Percentiles rank a stretch among this genome's conserved stretches.
Conservation (phyloP, 2,329 filamentous ascomycete species). For the Phaeomoniella chlamydospora region DNA sequence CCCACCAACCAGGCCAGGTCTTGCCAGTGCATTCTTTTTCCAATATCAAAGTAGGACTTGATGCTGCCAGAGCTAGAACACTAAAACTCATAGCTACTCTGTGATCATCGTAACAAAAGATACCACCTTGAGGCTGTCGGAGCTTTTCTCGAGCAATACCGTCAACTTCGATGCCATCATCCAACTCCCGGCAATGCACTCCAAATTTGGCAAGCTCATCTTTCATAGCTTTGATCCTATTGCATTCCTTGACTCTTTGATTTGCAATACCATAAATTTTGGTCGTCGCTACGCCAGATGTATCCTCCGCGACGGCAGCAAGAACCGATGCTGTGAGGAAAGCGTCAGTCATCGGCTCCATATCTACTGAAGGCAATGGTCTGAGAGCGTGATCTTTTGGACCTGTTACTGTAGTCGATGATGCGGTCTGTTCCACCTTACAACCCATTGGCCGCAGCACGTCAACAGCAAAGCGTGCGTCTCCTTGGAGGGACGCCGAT, state of each 20-base stretch:
- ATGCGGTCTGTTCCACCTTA: conserved; percentile 66
- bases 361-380: conserved; percentile 72
- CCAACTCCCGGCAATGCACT: conserved; percentile 70
- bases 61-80: conserved; percentile 61
- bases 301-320: conserved; percentile 71
- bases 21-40: conserved; percentile 92
- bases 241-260: conserved; percentile 95
- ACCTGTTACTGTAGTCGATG: conserved; percentile 84
- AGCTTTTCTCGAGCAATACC: conserved; percentile 37
- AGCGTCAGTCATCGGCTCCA: conserved; percentile 99
- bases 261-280: conserved; percentile 91
- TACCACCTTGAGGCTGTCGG: conserved; percentile 44
- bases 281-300: conserved; percentile 47
- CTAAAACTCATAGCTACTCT: conserved; percentile 98
- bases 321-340: conserved; percentile 91
- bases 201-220: conserved; percentile 90
- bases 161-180: conserved; percentile 72
- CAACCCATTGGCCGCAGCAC: conserved; percentile 91
- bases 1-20: conserved; percentile 99
- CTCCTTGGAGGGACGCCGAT: conserved; percentile 78
- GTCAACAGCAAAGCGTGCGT: conserved; percentile 85
- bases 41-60: conserved; percentile 58
- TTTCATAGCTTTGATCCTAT: conserved; percentile 90
- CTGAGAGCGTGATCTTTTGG: conserved; percentile 60
- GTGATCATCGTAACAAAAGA: conserved; percentile 95